Conservation (phyloP, 129 eudicot genomes). For the Helianthus tuberosus region DNA sequence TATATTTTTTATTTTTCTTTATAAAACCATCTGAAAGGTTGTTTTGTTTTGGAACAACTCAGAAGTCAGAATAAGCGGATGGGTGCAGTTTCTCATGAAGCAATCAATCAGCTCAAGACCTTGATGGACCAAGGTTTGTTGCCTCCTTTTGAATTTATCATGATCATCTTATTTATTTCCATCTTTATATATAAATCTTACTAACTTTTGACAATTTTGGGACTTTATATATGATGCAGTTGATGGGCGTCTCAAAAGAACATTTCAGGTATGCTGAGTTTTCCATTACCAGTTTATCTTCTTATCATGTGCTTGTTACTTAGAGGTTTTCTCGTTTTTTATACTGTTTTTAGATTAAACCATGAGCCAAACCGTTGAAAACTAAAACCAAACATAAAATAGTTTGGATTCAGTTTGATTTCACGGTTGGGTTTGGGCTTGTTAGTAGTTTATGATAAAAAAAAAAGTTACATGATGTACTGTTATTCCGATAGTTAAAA, state of each 20-base stretch:
- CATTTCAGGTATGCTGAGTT: constrained; percentile 60
- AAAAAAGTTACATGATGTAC: too few relatives aligned
- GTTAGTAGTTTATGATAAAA: too few relatives aligned
- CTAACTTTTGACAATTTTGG: not conserved
- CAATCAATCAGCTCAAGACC: constrained; percentile 1
- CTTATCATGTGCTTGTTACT: not conserved
- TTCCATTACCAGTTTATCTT: constrained; percentile 12
- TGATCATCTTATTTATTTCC: not conserved
- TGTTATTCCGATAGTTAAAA: too few relatives aligned
- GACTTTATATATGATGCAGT: constrained; percentile 41
- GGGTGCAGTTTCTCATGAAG: constrained; percentile 1
- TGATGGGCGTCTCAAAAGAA: constrained; percentile 64
- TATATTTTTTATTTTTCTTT: not conserved
- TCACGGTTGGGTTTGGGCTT: too few relatives aligned
- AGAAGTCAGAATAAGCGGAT: not conserved
- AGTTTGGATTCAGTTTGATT: too few relatives aligned
- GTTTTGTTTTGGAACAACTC: not conserved
- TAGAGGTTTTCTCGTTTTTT: too few relatives aligned
- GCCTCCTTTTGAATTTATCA: not conserved
- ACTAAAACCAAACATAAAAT: too few relatives aligned
- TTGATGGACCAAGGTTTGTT: constrained; percentile 10
- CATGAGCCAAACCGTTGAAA: too few relatives aligned
- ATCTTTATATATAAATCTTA: not conserved
- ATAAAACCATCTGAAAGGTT: constrained; percentile 8
- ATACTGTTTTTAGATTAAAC: too few relatives aligned